Base-by-base conservation (phyloP, 768 basidiomycete species). In the Candolleomyces efflorescens region DNA sequence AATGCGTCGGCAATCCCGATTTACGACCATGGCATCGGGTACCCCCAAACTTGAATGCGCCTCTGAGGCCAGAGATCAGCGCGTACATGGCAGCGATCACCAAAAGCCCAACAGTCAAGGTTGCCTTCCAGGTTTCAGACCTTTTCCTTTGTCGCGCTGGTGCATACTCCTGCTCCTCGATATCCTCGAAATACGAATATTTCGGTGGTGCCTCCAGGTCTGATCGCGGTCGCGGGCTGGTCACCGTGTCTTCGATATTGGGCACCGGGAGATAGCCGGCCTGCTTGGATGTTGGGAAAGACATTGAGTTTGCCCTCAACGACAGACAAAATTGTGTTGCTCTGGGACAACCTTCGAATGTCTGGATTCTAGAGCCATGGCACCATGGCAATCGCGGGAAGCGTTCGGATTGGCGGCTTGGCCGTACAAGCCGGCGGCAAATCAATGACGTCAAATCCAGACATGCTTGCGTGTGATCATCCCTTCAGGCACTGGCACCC, bases 1-100 rank as follows among this genome's bases (percentile, higher is more conserved):
- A 87, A 66, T 85, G 75, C 5, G 73, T 77, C 0, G 84, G 76
- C 23, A 80, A 68, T 43, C n/a, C 23, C 43, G 36, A 24, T 22
- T 18, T 41, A 27, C 36, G 24, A 11, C 45, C 44, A 49, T 23
- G 36, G 15, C 39, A 49, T 45, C 24, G 36, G 46, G 18, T 17
- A 7, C 20, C 41, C 32, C 13, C 45, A 43, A 61, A n/a, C n/a
- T n/a, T n/a, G n/a, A n/a, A 38, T 41, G 56, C 50, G 5, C 38
- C 44, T 27, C 53, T 57, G 36, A 60, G 49, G 6, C 50, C 59
- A 24, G 54, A 55, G n/a, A 59, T 20, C 11, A 59, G 23, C 3
- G 56, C 54, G 51, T 62, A 66, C 54, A 60, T 61, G n/a, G 61
- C 53, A 23, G 60, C 53, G 17, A 58, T 44, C 27, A 55, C 50